Conservation (phyloP, 768 basidiomycete species). For the Boletus patriciae region DNA sequence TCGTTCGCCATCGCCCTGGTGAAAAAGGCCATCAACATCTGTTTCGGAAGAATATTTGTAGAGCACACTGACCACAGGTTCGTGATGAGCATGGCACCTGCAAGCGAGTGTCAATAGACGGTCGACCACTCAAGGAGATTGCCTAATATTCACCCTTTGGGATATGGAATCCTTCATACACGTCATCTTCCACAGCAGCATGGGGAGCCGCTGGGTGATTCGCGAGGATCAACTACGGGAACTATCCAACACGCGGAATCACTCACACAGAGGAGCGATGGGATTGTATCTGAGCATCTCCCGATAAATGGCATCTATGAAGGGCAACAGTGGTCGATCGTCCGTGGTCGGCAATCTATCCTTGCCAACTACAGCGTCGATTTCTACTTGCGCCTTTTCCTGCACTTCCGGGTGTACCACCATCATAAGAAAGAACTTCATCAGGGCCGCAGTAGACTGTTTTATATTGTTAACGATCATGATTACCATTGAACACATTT, state of each 20-base stretch:
- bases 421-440: constrained; percentile 3
- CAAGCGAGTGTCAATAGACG: neutral
- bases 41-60: neutral
- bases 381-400: constrained; percentile 4
- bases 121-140: too few species aligned
- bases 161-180: constrained; percentile 44
- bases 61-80: constrained; percentile 9
- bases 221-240: neutral
- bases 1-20: constrained; percentile 16
- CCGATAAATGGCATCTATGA: constrained; percentile 36
- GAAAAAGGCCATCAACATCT: neutral
- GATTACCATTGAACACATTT: too few species aligned
- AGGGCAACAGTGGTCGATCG: constrained; percentile 29
- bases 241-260: neutral
- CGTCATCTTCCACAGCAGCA: constrained; percentile 4
- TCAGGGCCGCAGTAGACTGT: constrained; percentile 2
- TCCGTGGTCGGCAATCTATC: constrained; percentile 11
- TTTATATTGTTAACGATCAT: neutral
- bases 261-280: constrained; percentile 3
- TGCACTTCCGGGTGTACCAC: constrained; percentile 11
- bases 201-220: constrained; percentile 9
- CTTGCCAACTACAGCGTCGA: constrained; percentile 18
- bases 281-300: constrained; percentile 21
- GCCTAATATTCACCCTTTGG: constrained; percentile 33
- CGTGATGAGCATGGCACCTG: constrained; percentile 3